Percentiles rank a stretch among this genome's conserved stretches.
phyloP scores from a whole-genome alignment of 192 early-diverging fungal species.

The Neocallimastix lanati region DNA sequence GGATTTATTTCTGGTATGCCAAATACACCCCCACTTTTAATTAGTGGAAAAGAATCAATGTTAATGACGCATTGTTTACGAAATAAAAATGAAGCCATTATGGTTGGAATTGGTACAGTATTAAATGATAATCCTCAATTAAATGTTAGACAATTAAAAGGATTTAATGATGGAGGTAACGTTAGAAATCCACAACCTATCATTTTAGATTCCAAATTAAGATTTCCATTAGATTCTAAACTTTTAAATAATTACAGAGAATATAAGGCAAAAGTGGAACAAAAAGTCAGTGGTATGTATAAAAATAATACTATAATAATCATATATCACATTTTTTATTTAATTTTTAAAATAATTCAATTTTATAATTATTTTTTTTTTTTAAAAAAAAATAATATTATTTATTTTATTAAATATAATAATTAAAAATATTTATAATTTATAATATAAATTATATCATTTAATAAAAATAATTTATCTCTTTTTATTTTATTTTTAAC shows the following conservation, averaged over 20 bases:
- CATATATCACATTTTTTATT: too few species aligned
- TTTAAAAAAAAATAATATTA: too few species aligned
- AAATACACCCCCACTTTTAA: constrained; percentile 31
- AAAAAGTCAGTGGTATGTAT: not conserved
- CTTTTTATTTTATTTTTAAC: too few species aligned
- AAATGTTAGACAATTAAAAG: constrained; percentile 12
- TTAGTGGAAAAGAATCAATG: constrained; percentile 57
- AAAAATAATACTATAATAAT: too few species aligned
- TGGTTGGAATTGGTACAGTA: constrained; percentile 72
- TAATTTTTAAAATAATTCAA: too few species aligned
- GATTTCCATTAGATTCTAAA: constrained; percentile 35
- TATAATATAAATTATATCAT: too few species aligned
- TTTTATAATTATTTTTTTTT: too few species aligned
- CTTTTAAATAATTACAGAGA: constrained; percentile 36
- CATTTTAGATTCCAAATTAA: constrained; percentile 44
- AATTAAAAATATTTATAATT: too few species aligned
- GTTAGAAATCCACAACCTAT: constrained; percentile 50
- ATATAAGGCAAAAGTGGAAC: constrained; percentile 4
- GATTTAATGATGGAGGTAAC: not conserved
- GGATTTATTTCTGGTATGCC: constrained; percentile 40
- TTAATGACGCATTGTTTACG: constrained; percentile 65
- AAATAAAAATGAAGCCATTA: constrained; percentile 53
- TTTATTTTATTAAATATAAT: too few species aligned
- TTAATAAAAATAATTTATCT: too few species aligned
- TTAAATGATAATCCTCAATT: constrained; percentile 64